Evolutionary conservation across 345 rosid species (phyloP).

Genomic region (Rhizophora mangle): DNA sequence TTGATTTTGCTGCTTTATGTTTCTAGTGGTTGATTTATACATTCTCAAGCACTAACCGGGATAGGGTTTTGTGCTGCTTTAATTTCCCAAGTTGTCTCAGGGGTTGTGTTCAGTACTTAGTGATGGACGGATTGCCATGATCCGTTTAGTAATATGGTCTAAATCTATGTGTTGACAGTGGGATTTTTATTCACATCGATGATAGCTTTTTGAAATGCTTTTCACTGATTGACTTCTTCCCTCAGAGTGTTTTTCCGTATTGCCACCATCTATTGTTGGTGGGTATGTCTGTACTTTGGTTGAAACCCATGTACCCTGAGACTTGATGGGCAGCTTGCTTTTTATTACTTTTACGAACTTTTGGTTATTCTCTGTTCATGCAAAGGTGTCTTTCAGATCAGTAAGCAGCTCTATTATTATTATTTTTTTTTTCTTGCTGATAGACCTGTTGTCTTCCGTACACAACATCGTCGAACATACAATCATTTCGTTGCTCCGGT

Average conservation of each 20-base stretch:
- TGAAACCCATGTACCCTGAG: slow-evolving; percentile 9
- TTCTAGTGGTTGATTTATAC: neutral
- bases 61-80: slow-evolving; percentile 19
- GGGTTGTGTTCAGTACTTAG: neutral
- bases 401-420: neutral
- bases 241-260: slow-evolving; percentile 14
- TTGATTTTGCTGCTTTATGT: slow-evolving; percentile 5
- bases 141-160: slow-evolving; percentile 5
- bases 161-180: slow-evolving; percentile 12
- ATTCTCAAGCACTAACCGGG: neutral
- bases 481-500: neutral
- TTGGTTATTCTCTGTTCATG: neutral
- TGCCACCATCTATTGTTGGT: slow-evolving; percentile 21
- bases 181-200: slow-evolving; percentile 14
- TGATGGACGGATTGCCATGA: neutral
- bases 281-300: slow-evolving; percentile 36
- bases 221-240: slow-evolving; percentile 3
- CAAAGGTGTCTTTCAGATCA: slow-evolving; percentile 7
- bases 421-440: neutral
- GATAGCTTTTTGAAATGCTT: slow-evolving; percentile 3
- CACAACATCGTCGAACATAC: neutral
- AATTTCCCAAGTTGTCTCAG: neutral
- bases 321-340: slow-evolving; percentile 13
- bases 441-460: slow-evolving; percentile 5
- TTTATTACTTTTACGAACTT: slow-evolving; percentile 10